A percentile compares a stretch with the other conserved stretches of the same genome.
These are phyloP conservation scores for Malus hybrid DNA, from an alignment of 331 rosid species.

Conservation along the genomic window DNA sequence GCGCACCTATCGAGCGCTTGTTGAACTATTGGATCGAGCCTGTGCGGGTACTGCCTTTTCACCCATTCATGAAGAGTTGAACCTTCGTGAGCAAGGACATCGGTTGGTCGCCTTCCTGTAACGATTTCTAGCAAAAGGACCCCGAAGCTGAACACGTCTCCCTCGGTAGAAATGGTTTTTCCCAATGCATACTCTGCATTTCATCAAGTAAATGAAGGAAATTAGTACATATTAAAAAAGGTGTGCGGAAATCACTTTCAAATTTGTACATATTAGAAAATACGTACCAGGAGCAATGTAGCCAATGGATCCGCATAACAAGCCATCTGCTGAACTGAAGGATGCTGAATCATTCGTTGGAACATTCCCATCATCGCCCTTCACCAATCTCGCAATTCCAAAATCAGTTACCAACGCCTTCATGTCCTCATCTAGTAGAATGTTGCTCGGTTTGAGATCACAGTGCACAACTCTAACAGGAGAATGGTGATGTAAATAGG, in stretches of 20 bases:
- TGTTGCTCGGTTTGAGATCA: slow-evolving; percentile 91
- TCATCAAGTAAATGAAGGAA: slow-evolving; percentile 4
- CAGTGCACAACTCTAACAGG: slow-evolving; percentile 78
- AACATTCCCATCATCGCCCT: slow-evolving; percentile 24
- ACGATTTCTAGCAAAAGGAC: slow-evolving; percentile 68
- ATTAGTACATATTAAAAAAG: not conserved
- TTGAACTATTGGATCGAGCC: slow-evolving; percentile 46
- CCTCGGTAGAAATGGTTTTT: slow-evolving; percentile 56
- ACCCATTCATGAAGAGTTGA: slow-evolving; percentile 77
- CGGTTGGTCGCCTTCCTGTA: slow-evolving; percentile 66
- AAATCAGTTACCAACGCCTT: slow-evolving; percentile 89
- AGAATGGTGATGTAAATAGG: slow-evolving; percentile 78
- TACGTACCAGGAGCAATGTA: slow-evolving; percentile 89
- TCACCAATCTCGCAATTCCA: slow-evolving; percentile 71
- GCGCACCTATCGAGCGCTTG: slow-evolving; percentile 39
- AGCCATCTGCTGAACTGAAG: slow-evolving; percentile 58
- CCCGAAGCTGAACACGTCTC: slow-evolving; percentile 82
- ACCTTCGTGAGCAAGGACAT: slow-evolving; percentile 51
- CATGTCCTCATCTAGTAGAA: slow-evolving; percentile 72
- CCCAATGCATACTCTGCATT: slow-evolving; percentile 83
- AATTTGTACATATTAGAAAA: not conserved
- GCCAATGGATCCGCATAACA: slow-evolving; percentile 79
- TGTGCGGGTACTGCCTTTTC: slow-evolving; percentile 47
- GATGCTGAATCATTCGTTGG: slow-evolving; percentile 28
- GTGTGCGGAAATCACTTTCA: no score